Evolutionary conservation across 2,329 filamentous ascomycete species (phyloP).

Genomic region (Xylariaceae sp.): DNA sequence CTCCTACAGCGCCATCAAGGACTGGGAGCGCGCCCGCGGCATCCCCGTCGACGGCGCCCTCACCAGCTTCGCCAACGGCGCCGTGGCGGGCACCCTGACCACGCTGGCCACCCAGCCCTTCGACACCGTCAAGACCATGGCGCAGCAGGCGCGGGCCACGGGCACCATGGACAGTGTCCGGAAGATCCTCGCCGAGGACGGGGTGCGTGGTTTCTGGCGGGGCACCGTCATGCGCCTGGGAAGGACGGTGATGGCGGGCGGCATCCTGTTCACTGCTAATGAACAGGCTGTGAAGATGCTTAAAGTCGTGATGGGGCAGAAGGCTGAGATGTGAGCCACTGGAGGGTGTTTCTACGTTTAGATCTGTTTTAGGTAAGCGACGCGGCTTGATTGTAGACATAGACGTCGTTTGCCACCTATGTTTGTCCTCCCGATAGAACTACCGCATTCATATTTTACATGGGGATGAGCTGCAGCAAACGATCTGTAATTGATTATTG

Average conservation of each 20-base stretch:
- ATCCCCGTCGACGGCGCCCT: conserved; percentile 27
- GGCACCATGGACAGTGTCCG: conserved; percentile 50
- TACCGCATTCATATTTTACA: too few species aligned
- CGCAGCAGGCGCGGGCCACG: conserved; percentile 51
- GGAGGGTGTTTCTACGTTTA: too few species aligned
- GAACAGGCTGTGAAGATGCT: conserved; percentile 27
- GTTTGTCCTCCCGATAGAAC: too few species aligned
- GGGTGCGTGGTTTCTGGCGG: conserved; percentile 55
- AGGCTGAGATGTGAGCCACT: not conserved
- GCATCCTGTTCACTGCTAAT: conserved; percentile 29
- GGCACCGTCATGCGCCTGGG: conserved; percentile 62
- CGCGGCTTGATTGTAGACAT: too few species aligned
- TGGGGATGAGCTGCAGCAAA: too few species aligned
- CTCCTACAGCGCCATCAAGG: conserved; percentile 60
- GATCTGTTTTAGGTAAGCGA: too few species aligned
- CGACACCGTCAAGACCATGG: conserved; percentile 57
- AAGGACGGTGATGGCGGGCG: conserved; percentile 46
- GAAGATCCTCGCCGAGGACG: conserved; percentile 51
- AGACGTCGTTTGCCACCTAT: too few species aligned
- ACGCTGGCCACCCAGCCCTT: conserved; percentile 54
- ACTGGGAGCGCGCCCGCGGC: conserved; percentile 29
- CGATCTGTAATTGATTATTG: too few species aligned
- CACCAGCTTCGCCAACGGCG: conserved; percentile 36
- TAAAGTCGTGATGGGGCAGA: conserved; percentile 16
- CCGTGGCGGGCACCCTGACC: conserved; percentile 34